Base-by-base conservation (phyloP, 192 early-diverging fungal genomes). In the Coemansia interrupta region DNA sequence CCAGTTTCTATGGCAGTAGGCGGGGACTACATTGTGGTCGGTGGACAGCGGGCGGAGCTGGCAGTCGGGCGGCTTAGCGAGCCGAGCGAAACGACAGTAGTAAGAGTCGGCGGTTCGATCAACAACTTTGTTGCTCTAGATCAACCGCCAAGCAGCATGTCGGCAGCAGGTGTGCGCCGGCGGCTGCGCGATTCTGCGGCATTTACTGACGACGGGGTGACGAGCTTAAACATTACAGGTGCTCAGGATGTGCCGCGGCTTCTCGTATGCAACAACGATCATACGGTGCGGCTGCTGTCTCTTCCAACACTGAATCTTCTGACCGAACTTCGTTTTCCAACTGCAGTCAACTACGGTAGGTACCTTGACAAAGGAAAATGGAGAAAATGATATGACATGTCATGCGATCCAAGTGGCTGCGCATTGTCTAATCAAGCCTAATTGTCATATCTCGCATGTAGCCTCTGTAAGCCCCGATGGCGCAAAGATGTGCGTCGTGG, bases 231-330 rank as follows among this genome's bases (percentile, higher is more conserved):
- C 22, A 68, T 72, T 43, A 71, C 73, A 32, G 68, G 29, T 47
- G 54, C 38, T 28, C 55, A 62, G 41, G 71, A 63, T 20, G 83
- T 83, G 18, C 86, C 86, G 1, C 86, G 90, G 5, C 76, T 98
- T 7, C 59, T 95, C 58, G 89, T 93, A 20, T 91, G 92, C 77
- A 96, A 93, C 75, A 98, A 98, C 64, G 95, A 98, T 69, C 83
- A 91, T 44, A 91, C 91, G 3, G 92, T 98, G 64, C 93, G 93
- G 61, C 85, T 98, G 5, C 88, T 89, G 68, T 83, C 88, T 0
- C 73, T 96, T 24, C 95, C 95, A 0, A 83, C 80, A 43, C 78
- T 98, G 44, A 81, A 87, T 36, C 79, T 86, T 20, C 60, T 95
- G 22, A 82, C 87, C 1, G 91, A 77, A 15, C 83, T 98, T n/a